These are phyloP conservation scores for Lichina pygmaea DNA, from an alignment of 495 filamentous ascomycete genomes.

Conservation along the genomic window DNA sequence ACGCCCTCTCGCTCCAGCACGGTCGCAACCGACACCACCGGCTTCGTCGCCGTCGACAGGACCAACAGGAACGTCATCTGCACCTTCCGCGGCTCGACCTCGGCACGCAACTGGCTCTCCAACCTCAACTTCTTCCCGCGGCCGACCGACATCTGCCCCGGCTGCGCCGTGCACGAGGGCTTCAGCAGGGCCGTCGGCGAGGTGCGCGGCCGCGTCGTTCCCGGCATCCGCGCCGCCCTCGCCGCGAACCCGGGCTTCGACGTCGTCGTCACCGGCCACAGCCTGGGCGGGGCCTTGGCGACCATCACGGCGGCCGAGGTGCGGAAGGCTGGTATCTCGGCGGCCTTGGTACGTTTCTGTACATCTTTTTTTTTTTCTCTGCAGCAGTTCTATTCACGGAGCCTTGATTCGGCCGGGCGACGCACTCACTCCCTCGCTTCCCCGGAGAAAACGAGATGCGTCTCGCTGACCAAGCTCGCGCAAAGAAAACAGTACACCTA, in stretches of 20 bases:
- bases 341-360: constrained; percentile 12
- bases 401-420: too few species aligned
- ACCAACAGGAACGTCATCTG: constrained; percentile 35
- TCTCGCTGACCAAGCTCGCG: background rate
- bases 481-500: constrained; percentile 23
- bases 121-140: constrained; percentile 22
- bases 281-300: constrained; percentile 38
- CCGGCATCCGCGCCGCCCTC: constrained; percentile 14
- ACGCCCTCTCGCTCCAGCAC: constrained; percentile 12
- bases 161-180: constrained; percentile 24
- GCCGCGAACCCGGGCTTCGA: constrained; percentile 20
- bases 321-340: constrained; percentile 19
- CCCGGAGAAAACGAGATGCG: background rate
- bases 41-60: constrained; percentile 40
- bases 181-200: constrained; percentile 27
- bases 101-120: constrained; percentile 37
- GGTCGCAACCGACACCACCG: constrained; percentile 30
- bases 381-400: background rate
- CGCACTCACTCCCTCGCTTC: too few species aligned
- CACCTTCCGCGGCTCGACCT: constrained; percentile 37
- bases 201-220: constrained; percentile 17
- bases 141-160: constrained; percentile 17
- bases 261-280: constrained; percentile 37
- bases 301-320: constrained; percentile 30
- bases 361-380: background rate